These are phyloP conservation scores for Croton laevigatus DNA, from an alignment of 441 rosid genomes.

Conservation along the genomic window DNA sequence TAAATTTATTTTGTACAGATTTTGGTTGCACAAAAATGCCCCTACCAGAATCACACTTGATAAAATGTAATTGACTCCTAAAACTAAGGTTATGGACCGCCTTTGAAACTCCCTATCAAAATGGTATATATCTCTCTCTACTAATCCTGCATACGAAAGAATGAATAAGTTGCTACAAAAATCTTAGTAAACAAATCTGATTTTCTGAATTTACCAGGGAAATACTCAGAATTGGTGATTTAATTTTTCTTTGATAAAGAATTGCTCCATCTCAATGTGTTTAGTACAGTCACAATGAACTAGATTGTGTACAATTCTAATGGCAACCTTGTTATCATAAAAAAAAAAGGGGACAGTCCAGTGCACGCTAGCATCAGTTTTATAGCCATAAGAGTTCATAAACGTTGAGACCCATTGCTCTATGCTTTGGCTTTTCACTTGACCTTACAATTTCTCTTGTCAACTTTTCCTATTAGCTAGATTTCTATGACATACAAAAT, in stretches of 20 bases:
- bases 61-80: too few species aligned
- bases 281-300: neutral
- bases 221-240: neutral
- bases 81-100: neutral
- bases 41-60: too few species aligned
- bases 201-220: neutral
- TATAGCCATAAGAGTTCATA: neutral
- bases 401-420: neutral
- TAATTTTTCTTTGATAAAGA: neutral
- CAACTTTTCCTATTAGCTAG: too few species aligned
- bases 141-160: neutral
- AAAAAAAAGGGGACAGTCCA: too few species aligned
- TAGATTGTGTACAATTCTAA: neutral
- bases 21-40: too few species aligned
- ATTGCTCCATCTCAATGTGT: neutral
- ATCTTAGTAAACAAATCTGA: neutral
- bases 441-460: neutral
- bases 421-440: neutral
- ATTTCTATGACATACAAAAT: too few species aligned
- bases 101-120: neutral
- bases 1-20: too few species aligned
- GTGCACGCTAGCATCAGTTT: too few species aligned
- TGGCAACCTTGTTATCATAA: conserved; percentile 4
- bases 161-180: neutral
- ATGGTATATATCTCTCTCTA: too few species aligned